Base-by-base conservation (phyloP, 768 basidiomycete species). In the Tephrocybe sp. region DNA sequence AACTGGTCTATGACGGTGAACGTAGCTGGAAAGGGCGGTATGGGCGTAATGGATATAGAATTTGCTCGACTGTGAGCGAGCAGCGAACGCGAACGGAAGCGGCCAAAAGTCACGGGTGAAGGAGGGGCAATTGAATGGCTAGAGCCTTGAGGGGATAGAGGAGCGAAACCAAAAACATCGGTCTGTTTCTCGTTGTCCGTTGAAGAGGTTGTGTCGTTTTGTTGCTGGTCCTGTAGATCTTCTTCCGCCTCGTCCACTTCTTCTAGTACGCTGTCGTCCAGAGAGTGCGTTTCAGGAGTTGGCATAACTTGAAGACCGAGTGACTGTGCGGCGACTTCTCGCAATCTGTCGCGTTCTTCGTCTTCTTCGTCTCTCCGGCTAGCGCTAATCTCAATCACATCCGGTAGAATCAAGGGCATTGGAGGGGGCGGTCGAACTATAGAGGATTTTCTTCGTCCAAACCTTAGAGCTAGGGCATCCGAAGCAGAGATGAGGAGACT, bases 261-360 rank as follows among this genome's bases (percentile, higher is more conserved):
- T 38, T 73, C 74, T 24, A 71, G 69, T 15, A 63, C 53, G 44
- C 62, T 66, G 26, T 69, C 67, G 5, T 69, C 63, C 34, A 63
- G 60, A 9, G 69, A 70, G 53, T 63, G 66, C 4, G 67, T 55
- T 27, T 70, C 68, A 21, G 68, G 63, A 21, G 77, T 73, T n/a
- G 76, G 60, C 36, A 81, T 70, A 27, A 75, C 76, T 9, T 80
- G 77, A 47, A 90, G 71, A 5, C 89, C 89, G 39, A 92, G 83
- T 11, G 85, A 80, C 59, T 88, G 83, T 0, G 89, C 89, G 15
- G 89, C 89, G 31, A 79, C 82, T 47, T 86, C 84, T 26, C 87
- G 73, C 26, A 92, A 68, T n/a, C 87, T 79, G 54, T 86, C 80
- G 9, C 89, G 79, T 58, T 91, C 89, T 60, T 85, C 83, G 40